Base-by-base conservation (phyloP, 345 rosid genomes). In the Dimocarpus longan region DNA sequence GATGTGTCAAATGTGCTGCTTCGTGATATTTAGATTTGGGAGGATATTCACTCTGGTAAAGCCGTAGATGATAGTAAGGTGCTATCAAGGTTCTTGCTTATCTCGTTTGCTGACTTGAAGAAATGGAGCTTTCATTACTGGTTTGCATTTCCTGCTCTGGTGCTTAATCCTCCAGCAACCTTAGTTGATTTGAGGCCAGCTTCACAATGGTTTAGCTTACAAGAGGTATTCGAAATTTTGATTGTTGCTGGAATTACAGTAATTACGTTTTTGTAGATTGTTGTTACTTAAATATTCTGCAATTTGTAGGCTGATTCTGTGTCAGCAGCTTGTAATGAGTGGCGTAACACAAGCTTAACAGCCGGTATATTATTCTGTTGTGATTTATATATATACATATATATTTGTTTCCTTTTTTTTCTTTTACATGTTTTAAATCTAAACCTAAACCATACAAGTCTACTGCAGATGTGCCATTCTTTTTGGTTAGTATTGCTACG, bases 111-210 rank as follows among this genome's bases (percentile, higher is more conserved):
- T 0, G 98, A 96, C 88, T 84, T 94, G 68, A 93, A 96, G 63
- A 94, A 91, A 68, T 93, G 98, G 99, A 92, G 81, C 79, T 96
- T 96, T 76, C 89, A 88, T 76, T 96, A 92, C 79, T 89, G 97
- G 93, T 86, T 96, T 89, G 97, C 98, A 19, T 96, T 96, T 68
- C 97, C 97, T 76, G 97, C 92, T 44, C 86, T 96, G 75, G 91
- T 84, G 70, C 93, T 94, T 78, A 91, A 91, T 84, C 99, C 98
- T 76, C 93, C 97, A 43, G 99, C 87, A 63, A 89, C 81, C 1
- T 70, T 96, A 85, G 77, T 89, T 50, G 91, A 90, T 19, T 85
- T 93, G 83, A 91, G 82, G 86, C 89, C 93, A 63, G 99, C 98
- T 75, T 87, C 92, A 0, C 87, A 90, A 77, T 88, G 93, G 88